Percentiles rank a stretch among this genome's conserved stretches.
These are phyloP conservation scores for Ballota nigra DNA, from an alignment of 257 asterid species.

Conservation along the genomic window DNA sequence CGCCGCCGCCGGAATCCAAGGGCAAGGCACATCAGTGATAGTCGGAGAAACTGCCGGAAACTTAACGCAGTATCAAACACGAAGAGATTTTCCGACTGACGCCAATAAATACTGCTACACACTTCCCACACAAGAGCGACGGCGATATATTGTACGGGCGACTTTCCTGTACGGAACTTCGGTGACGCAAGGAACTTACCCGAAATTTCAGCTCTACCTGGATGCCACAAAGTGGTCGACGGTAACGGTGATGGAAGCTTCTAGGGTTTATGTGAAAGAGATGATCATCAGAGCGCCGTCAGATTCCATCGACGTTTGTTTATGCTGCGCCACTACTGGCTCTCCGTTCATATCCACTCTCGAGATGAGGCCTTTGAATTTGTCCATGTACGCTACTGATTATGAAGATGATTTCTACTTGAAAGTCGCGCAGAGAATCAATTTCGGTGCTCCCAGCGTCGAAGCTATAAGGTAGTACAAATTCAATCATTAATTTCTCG, in stretches of 20 bases:
- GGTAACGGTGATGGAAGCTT: constrained; percentile 65
- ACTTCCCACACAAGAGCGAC: constrained; percentile 59
- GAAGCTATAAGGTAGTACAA: constrained; percentile 56
- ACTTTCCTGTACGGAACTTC: constrained; percentile 74
- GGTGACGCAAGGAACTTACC: constrained; percentile 53
- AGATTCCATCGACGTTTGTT: constrained; percentile 58
- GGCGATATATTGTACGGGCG: constrained; percentile 78
- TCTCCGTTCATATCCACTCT: constrained; percentile 88
- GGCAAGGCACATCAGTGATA: constrained; percentile 48
- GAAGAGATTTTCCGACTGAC: constrained; percentile 84
- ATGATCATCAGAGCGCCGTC: constrained; percentile 93
- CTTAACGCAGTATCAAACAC: constrained; percentile 47
- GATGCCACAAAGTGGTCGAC: constrained; percentile 93
- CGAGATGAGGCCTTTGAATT: constrained; percentile 79
- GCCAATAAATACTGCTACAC: constrained; percentile 70
- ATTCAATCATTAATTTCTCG: not conserved
- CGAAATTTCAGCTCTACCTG: constrained; percentile 82
- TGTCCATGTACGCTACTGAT: constrained; percentile 95
- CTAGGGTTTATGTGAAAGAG: constrained; percentile 64
- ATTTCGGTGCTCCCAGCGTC: constrained; percentile 71
- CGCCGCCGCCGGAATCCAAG: constrained; percentile 35
- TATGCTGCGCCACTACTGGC: constrained; percentile 93
- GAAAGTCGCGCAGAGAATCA: constrained; percentile 73
- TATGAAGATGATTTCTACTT: constrained; percentile 74
- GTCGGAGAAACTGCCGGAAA: constrained; percentile 37